Percentiles rank a stretch among this genome's conserved stretches.
Conservation (phyloP, 768 basidiomycete genomes). For the Cystofilobasidium macerans region DNA sequence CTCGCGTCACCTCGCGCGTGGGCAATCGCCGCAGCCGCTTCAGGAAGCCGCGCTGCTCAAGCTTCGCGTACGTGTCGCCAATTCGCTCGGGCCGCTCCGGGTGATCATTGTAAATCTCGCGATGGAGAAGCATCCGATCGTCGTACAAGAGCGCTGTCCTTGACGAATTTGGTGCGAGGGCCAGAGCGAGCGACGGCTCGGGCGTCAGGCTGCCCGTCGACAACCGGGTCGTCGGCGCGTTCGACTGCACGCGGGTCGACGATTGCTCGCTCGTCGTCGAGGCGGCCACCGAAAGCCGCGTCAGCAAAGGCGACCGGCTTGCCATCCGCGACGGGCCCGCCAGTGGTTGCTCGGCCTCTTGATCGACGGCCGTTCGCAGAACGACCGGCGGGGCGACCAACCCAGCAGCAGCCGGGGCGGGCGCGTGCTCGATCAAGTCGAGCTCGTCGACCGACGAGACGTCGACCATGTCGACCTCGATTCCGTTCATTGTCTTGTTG, state of each 20-base stretch:
- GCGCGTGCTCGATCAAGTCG: neutral
- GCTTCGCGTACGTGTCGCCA: conserved; percentile 55
- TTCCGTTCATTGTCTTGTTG: neutral
- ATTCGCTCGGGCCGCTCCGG: conserved; percentile 74
- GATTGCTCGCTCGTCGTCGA: neutral
- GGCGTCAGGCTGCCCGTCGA: neutral
- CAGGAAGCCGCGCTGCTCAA: conserved; percentile 52
- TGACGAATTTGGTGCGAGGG: too few species aligned
- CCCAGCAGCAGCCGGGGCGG: neutral
- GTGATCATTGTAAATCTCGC: conserved; percentile 45
- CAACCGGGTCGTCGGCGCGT: too few species aligned
- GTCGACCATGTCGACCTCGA: neutral
- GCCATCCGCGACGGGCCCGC: conserved; percentile 4
- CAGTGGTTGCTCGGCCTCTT: neutral
- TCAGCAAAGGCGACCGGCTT: neutral
- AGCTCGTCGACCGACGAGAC: neutral
- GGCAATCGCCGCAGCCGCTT: conserved; percentile 65
- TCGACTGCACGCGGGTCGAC: too few species aligned
- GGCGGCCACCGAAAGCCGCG: neutral
- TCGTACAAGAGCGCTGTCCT: conserved; percentile 52
- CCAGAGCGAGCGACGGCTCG: neutral
- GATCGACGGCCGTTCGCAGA: neutral
- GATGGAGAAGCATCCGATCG: conserved; percentile 73
- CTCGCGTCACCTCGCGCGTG: conserved; percentile 58
- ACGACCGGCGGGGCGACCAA: neutral